A percentile compares a stretch with the other conserved stretches of the same genome.
Evolutionary conservation across 352 stramenopile species (phyloP).

Genomic region (Nothophytophthora sp.): DNA sequence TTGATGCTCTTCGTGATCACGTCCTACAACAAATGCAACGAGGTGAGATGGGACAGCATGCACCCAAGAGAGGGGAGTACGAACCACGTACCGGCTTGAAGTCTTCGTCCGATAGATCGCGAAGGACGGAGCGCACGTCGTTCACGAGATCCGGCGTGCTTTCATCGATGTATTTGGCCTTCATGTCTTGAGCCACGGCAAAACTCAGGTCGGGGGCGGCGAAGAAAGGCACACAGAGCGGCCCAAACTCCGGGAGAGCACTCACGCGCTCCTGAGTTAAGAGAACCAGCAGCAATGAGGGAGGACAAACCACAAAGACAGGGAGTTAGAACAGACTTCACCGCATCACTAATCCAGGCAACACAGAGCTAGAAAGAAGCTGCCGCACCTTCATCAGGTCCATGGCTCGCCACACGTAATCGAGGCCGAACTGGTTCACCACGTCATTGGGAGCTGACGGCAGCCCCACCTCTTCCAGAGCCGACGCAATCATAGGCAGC

Average conservation of each 20-base stretch:
- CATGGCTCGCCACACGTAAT: slow-evolving; percentile 79
- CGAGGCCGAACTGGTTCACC: slow-evolving; percentile 51
- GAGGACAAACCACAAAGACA: background rate
- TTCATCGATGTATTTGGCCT: slow-evolving; percentile 71
- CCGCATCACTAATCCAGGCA: background rate
- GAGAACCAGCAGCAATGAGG: background rate
- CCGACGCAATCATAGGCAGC: slow-evolving; percentile 60
- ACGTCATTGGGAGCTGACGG: slow-evolving; percentile 32
- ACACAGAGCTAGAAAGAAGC: too few relatives aligned
- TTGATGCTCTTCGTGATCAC: slow-evolving; percentile 81
- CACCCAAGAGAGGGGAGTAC: background rate
- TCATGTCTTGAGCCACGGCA: slow-evolving; percentile 61
- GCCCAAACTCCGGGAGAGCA: slow-evolving; percentile 76
- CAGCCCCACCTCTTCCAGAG: slow-evolving; percentile 34
- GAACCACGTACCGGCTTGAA: slow-evolving; percentile 56
- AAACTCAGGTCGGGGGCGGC: slow-evolving; percentile 51
- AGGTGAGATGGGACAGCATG: background rate
- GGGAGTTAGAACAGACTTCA: background rate
- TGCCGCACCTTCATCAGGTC: slow-evolving; percentile 79
- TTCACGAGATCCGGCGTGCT: slow-evolving; percentile 57
- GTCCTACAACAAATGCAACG: slow-evolving; percentile 53
- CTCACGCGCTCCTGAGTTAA: slow-evolving; percentile 67
- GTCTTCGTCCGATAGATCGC: slow-evolving; percentile 55
- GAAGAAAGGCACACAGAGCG: slow-evolving; percentile 78
- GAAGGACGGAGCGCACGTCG: slow-evolving; percentile 44